Conservation (phyloP, 1,284 basidiomycete species). For the Ganoderma lucidum region DNA sequence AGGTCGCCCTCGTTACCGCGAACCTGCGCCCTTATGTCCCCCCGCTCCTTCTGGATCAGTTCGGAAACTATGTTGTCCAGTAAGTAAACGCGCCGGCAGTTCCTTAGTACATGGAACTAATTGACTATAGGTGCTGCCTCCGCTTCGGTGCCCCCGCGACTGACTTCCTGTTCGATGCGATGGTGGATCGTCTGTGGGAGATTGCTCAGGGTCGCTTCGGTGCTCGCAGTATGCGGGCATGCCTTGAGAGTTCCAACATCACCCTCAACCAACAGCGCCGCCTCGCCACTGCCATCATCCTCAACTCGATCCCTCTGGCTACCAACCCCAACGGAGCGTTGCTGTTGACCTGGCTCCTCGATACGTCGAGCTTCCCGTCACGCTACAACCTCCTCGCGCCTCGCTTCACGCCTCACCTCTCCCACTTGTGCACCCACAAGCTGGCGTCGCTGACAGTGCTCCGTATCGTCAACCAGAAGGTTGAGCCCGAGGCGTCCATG, state of each 20-base stretch:
- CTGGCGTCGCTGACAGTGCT: slow-evolving; percentile 94
- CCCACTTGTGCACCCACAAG: slow-evolving; percentile 98
- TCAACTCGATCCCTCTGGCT: slow-evolving; percentile 97
- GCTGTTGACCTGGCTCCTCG: slow-evolving; percentile 95
- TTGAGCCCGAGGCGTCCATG: slow-evolving; percentile 83
- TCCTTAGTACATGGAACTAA: background rate
- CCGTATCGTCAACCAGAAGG: slow-evolving; percentile 92
- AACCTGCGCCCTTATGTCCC: slow-evolving; percentile 93
- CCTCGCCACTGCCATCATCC: slow-evolving; percentile 92
- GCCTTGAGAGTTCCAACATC: slow-evolving; percentile 90
- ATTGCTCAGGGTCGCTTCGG: slow-evolving; percentile 96
- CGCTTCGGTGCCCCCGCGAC: slow-evolving; percentile 90
- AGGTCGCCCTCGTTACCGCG: slow-evolving; percentile 85
- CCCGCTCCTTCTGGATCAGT: slow-evolving; percentile 93
- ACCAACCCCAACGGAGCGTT: slow-evolving; percentile 98
- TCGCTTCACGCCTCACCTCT: slow-evolving; percentile 94
- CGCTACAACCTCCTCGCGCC: slow-evolving; percentile 93
- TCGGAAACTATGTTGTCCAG: slow-evolving; percentile 99
- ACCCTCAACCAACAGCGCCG: slow-evolving; percentile 92
- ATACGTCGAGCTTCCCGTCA: slow-evolving; percentile 92
- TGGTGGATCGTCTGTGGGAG: slow-evolving; percentile 99
- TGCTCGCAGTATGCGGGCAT: slow-evolving; percentile 97
- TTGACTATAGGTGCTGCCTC: slow-evolving; percentile 77
- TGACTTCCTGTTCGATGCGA: slow-evolving; percentile 98
- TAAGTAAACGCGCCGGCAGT: slow-evolving; percentile 49